A percentile compares a stretch with the other conserved stretches of the same genome.
Evolutionary conservation across 1,139 yeast genomes (phyloP).

Genomic region (Taphrina confusa): DNA sequence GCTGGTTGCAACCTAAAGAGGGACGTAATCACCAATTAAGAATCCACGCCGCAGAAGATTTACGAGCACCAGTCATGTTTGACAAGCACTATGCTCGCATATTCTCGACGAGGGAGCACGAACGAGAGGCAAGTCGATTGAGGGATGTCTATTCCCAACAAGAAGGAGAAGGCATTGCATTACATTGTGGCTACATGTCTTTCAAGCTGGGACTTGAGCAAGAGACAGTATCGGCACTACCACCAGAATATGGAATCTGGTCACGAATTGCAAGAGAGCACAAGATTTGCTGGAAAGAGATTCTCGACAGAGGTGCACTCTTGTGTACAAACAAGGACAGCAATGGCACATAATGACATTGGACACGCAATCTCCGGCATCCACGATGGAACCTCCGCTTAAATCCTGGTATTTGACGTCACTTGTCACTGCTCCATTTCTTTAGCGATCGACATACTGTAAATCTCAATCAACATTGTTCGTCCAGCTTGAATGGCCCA

Average conservation of each 20-base stretch:
- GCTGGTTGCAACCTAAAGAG: slow-evolving; percentile 19
- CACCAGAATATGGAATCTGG: slow-evolving; percentile 22
- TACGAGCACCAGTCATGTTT: slow-evolving; percentile 21
- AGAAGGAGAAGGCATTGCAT: slow-evolving; percentile 27
- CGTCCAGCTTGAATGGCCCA: no score
- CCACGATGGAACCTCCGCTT: no score
- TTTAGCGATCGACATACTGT: no score
- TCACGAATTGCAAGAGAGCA: not conserved
- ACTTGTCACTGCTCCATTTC: no score
- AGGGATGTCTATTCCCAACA: not conserved
- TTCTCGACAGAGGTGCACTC: not conserved
- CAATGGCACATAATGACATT: no score
- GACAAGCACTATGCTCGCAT: slow-evolving; percentile 17
- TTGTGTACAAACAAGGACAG: not conserved
- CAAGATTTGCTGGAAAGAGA: slow-evolving; percentile 5
- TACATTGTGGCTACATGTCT: slow-evolving; percentile 22
- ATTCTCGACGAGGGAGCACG: not conserved
- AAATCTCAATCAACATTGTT: no score
- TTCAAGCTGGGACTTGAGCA: slow-evolving; percentile 18
- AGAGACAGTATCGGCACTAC: slow-evolving; percentile 1
- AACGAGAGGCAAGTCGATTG: not conserved
- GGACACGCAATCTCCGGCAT: no score
- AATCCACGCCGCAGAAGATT: slow-evolving; percentile 17
- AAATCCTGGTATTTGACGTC: no score
- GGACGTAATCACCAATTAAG: slow-evolving; percentile 31